phyloP scores from a whole-genome alignment of 2,329 filamentous ascomycete genomes.

The Pezicula rhizophila region DNA sequence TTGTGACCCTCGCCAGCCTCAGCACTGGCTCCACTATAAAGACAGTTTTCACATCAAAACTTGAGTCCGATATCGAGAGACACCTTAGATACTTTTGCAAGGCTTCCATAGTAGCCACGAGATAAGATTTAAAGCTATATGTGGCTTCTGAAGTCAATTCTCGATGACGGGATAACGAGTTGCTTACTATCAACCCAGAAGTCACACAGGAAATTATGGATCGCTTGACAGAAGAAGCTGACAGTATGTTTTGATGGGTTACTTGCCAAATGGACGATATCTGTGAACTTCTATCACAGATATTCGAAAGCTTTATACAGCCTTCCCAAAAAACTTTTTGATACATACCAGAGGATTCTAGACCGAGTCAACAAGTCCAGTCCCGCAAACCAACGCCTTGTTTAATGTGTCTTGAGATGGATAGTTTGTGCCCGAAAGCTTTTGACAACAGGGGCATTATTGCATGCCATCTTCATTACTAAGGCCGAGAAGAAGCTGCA shows the following conservation, averaged over 20 bases:
- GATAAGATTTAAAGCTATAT: constrained; percentile 12
- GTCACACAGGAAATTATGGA: constrained; percentile 11
- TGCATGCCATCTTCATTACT: constrained; percentile 13
- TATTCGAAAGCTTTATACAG: constrained; percentile 13
- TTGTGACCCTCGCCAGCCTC: constrained; percentile 2
- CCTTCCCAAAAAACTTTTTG: constrained; percentile 14
- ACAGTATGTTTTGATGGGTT: constrained; percentile 15
- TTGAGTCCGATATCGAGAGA: constrained; percentile 9
- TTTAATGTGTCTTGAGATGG: constrained; percentile 15
- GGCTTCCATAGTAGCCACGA: constrained; percentile 11
- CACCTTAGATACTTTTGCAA: constrained; percentile 2
- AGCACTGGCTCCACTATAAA: constrained; percentile 8
- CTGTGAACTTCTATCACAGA: constrained; percentile 17
- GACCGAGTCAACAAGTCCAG: constrained; percentile 11
- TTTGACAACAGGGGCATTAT: constrained; percentile 3
- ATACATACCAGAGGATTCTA: constrained; percentile 19
- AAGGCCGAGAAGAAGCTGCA: constrained; percentile 7
- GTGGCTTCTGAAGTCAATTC: constrained; percentile 11
- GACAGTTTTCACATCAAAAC: constrained; percentile 6
- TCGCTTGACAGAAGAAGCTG: constrained; percentile 7
- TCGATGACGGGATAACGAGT: constrained; percentile 7
- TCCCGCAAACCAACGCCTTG: constrained; percentile 13
- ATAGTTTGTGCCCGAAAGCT: constrained; percentile 1
- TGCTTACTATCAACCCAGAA: not conserved
- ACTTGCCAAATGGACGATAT: constrained; percentile 14